phyloP scores from a whole-genome alignment of 768 basidiomycete genomes.

The Pisolithus tinctorius region DNA sequence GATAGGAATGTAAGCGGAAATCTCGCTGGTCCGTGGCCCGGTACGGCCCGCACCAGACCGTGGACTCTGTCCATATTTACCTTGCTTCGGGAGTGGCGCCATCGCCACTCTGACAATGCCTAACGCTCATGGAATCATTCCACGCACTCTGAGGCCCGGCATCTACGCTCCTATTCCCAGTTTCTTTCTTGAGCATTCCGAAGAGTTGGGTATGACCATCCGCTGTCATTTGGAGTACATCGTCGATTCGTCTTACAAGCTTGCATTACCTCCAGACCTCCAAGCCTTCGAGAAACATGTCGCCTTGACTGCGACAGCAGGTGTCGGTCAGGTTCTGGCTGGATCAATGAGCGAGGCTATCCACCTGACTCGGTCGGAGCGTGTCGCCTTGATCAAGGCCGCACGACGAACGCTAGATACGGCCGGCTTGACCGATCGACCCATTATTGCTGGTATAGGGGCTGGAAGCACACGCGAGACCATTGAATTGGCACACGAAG shows the following conservation, averaged over 20 bases:
- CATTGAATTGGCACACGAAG: constrained; percentile 64
- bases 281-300: constrained; percentile 64
- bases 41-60: not conserved
- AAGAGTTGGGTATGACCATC: constrained; percentile 68
- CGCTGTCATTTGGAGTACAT: constrained; percentile 10
- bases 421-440: constrained; percentile 49
- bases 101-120: constrained; percentile 34
- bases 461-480: constrained; percentile 81
- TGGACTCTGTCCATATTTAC: not conserved
- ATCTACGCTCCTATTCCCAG: constrained; percentile 84
- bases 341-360: constrained; percentile 87
- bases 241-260: not conserved
- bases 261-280: constrained; percentile 39
- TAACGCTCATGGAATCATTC: constrained; percentile 12
- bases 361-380: constrained; percentile 64
- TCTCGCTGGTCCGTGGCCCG: not conserved
- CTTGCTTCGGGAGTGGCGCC: not conserved
- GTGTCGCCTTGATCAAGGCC: constrained; percentile 53
- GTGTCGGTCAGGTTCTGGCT: constrained; percentile 64
- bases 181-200: constrained; percentile 69
- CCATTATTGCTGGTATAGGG: constrained; percentile 80
- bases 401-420: constrained; percentile 68
- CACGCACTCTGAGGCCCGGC: constrained; percentile 62
- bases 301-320: constrained; percentile 53
- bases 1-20: too few species aligned